Base-by-base conservation (phyloP, 2,329 filamentous ascomycete species). In the Zasmidium angulare region DNA sequence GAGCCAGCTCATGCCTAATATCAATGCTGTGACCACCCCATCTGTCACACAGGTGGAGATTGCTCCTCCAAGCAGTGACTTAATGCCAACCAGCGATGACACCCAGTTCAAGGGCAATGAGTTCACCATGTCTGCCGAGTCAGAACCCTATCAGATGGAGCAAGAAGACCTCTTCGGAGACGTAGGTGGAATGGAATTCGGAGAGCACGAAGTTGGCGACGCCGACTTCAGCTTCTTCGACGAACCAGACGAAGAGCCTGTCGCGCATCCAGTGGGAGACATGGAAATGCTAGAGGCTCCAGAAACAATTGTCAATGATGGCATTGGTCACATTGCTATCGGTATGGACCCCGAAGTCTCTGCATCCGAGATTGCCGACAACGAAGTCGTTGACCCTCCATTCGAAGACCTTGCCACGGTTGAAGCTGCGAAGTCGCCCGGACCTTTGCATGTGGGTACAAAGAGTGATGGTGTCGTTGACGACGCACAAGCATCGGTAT, bases 141-240 rank as follows among this genome's bases (percentile, higher is more conserved):
- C 20, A 10, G 56, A 55, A 17, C 26, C 53, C 22, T 59, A 62
- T 61, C 64, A 63, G 62, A 29, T 82, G 82, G 22, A 77, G 24
- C 76, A 79, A 49, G 84, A 86, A 61, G 84, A 88, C 66, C 77
- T 91, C 3, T 90, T 90, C 68, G 87, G 83, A 21, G 89, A 90
- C 56, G 80, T 89, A 63, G 65, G 58, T 10, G 65, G 61, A 17
- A 63, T 65, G 36, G 63, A 60, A 11, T 65, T 66, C 36, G 64
- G 59, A 20, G 64, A 66, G 17, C 57, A 64, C 36, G 63, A 65
- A 21, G 56, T 67, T 29, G 92, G 88, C 1, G 90, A 95, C 66
- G 89, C 86, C 4, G 90, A 95, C 69, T 93, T 93, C 71, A 90
- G 84, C 71, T 93, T 93, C 73, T 93, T 93, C 66, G 89, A 93